phyloP scores from a whole-genome alignment of 352 stramenopile genomes.

The Pythium coloratum region DNA sequence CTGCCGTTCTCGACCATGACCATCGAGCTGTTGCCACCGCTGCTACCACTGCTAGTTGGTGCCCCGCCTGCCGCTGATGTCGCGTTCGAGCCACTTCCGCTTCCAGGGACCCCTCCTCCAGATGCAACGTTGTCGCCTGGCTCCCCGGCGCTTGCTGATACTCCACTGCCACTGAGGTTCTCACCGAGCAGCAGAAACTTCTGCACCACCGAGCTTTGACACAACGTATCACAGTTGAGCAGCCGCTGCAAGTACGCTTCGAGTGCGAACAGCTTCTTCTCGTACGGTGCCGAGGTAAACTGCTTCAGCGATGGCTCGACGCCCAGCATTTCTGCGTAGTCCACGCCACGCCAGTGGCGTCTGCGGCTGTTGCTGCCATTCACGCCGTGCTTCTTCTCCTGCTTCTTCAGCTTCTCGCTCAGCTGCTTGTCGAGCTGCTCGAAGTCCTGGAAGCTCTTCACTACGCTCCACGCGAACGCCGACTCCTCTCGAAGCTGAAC shows the following conservation, averaged over 20 bases:
- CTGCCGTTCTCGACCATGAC: slow-evolving; percentile 59
- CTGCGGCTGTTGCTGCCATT: slow-evolving; percentile 27
- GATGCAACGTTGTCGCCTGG: not conserved
- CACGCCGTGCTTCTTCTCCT: slow-evolving; percentile 66
- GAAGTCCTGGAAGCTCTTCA: slow-evolving; percentile 75
- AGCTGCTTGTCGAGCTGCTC: slow-evolving; percentile 68
- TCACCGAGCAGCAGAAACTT: slow-evolving; percentile 64
- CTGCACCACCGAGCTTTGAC: slow-evolving; percentile 70
- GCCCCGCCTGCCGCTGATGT: not conserved
- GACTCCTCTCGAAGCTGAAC: slow-evolving; percentile 60
- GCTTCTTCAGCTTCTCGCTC: slow-evolving; percentile 60
- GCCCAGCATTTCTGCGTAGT: slow-evolving; percentile 59
- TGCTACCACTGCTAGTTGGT: not conserved
- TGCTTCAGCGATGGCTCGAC: slow-evolving; percentile 53
- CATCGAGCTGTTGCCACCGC: not conserved
- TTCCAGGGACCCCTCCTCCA: not conserved
- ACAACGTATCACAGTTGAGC: slow-evolving; percentile 64
- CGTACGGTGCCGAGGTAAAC: slow-evolving; percentile 51
- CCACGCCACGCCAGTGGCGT: slow-evolving; percentile 67
- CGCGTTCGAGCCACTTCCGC: not conserved
- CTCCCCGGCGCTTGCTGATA: not conserved
- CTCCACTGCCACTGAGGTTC: slow-evolving; percentile 1
- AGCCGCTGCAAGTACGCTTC: slow-evolving; percentile 77
- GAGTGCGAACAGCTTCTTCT: slow-evolving; percentile 61
- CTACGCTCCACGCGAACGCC: slow-evolving; percentile 60